These are phyloP conservation scores for Stagonosporopsis chrysanthemi DNA, from an alignment of 2,329 filamentous ascomycete genomes.

Conservation along the genomic window DNA sequence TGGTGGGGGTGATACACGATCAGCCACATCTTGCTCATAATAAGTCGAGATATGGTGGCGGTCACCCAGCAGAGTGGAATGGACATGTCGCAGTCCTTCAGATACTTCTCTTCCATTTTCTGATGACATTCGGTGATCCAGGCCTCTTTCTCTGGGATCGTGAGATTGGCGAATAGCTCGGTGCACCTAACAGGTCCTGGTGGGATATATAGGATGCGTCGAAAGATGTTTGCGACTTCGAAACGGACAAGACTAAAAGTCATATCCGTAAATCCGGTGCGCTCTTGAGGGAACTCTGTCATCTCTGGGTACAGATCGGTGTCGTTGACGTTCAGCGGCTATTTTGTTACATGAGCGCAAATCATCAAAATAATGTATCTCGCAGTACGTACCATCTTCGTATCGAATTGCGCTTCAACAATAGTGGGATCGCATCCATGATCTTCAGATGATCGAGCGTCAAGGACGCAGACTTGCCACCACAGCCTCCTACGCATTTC, in stretches of 20 bases:
- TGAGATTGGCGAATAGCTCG: slow-evolving; percentile 54
- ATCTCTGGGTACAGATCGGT: slow-evolving; percentile 59
- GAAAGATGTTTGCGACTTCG: slow-evolving; percentile 59
- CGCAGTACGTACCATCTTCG: slow-evolving; percentile 53
- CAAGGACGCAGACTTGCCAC: slow-evolving; percentile 67
- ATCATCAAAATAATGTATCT: too few species aligned
- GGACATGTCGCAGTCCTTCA: slow-evolving; percentile 61
- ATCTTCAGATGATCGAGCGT: slow-evolving; percentile 67
- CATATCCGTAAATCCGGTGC: slow-evolving; percentile 65
- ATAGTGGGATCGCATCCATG: slow-evolving; percentile 70
- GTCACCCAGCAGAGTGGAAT: slow-evolving; percentile 72
- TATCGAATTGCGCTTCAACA: slow-evolving; percentile 65
- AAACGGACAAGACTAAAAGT: slow-evolving; percentile 63
- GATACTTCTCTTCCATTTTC: slow-evolving; percentile 58
- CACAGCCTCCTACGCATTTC: slow-evolving; percentile 67
- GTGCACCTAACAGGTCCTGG: slow-evolving; percentile 53
- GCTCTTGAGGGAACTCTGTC: slow-evolving; percentile 57
- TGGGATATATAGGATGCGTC: slow-evolving; percentile 55
- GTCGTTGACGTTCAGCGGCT: slow-evolving; percentile 65
- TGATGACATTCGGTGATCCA: slow-evolving; percentile 59
- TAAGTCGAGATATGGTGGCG: slow-evolving; percentile 71
- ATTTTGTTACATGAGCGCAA: slow-evolving; percentile 15
- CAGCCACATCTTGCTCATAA: slow-evolving; percentile 80
- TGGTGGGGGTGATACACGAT: slow-evolving; percentile 78
- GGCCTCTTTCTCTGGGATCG: slow-evolving; percentile 57